phyloP scores from a whole-genome alignment of 805 yeast species.

The Teunomyces panamensis region DNA sequence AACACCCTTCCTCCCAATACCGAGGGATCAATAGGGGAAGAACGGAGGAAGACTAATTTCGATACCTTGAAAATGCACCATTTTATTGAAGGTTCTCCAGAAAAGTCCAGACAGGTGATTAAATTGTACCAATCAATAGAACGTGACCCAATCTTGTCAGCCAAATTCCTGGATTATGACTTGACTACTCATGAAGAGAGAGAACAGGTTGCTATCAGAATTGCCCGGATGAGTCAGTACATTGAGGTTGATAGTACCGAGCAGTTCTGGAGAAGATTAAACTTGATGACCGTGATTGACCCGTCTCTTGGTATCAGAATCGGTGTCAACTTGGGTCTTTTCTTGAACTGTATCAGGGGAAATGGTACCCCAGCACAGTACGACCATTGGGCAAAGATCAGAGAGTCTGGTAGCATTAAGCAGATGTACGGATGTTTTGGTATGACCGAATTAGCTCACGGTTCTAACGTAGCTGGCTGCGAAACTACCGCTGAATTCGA shows the following conservation, averaged over 20 bases:
- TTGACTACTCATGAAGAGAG: conserved; percentile 27
- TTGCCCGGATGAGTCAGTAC: conserved; percentile 35
- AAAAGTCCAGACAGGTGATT: conserved; percentile 28
- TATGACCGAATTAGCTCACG: conserved; percentile 89
- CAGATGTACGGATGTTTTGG: conserved; percentile 77
- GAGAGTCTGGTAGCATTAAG: conserved; percentile 32
- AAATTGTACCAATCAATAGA: conserved; percentile 33
- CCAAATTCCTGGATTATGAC: conserved; percentile 33
- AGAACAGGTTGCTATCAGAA: conserved; percentile 31
- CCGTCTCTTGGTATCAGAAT: conserved; percentile 39
- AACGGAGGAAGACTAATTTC: conserved; percentile 29
- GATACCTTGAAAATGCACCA: conserved; percentile 39
- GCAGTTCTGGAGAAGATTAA: conserved; percentile 33
- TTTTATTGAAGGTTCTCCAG: conserved; percentile 40
- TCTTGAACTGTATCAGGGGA: conserved; percentile 37
- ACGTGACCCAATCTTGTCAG: conserved; percentile 35
- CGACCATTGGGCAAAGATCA: conserved; percentile 34
- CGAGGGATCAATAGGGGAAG: conserved; percentile 18
- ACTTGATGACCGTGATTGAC: conserved; percentile 35
- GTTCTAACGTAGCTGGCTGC: conserved; percentile 84
- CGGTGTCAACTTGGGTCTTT: conserved; percentile 38
- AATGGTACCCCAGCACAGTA: conserved; percentile 41
- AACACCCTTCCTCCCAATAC: conserved; percentile 16
- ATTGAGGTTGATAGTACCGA: conserved; percentile 30
- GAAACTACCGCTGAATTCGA: conserved; percentile 68